Conservation (phyloP, 2,329 filamentous ascomycete genomes). For the Westerdykella ornata region DNA sequence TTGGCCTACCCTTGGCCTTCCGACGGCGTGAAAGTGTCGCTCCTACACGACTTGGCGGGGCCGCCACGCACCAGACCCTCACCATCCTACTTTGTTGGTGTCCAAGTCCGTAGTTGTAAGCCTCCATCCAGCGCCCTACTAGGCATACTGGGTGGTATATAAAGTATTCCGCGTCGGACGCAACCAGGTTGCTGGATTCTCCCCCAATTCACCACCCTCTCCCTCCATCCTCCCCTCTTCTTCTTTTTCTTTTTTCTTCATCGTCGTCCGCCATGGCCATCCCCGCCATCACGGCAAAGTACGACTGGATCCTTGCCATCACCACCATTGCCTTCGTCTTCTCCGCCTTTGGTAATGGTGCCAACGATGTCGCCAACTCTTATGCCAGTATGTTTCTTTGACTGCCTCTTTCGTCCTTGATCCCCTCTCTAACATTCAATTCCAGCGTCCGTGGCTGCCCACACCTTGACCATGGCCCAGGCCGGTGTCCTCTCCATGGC, state of each 20-base stretch:
- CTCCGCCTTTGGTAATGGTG: constrained; percentile 36
- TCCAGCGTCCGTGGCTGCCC: constrained; percentile 41
- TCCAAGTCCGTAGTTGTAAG: too few relatives aligned
- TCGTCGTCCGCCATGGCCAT: constrained; percentile 10
- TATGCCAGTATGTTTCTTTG: constrained; percentile 44
- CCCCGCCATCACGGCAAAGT: constrained; percentile 22
- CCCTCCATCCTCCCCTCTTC: too few relatives aligned
- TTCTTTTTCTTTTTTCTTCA: neutral
- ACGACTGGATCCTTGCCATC: constrained; percentile 40
- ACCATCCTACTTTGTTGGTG: too few relatives aligned
- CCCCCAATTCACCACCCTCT: too few relatives aligned
- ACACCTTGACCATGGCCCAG: constrained; percentile 48
- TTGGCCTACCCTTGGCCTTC: too few relatives aligned
- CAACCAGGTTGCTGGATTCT: too few relatives aligned
- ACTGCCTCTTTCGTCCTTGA: neutral
- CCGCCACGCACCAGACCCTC: too few relatives aligned
- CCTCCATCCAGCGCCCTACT: too few relatives aligned
- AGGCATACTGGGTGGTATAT: too few relatives aligned
- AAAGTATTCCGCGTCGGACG: too few relatives aligned
- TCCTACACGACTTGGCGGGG: too few relatives aligned
- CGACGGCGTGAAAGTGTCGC: too few relatives aligned
- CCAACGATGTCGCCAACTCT: constrained; percentile 51
- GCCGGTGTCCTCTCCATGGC: constrained; percentile 45
- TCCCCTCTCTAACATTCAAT: constrained; percentile 2
- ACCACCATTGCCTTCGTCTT: constrained; percentile 36